Base-by-base conservation (phyloP, 2,329 filamentous ascomycete species). In the Tolypocladium pustulatum region DNA sequence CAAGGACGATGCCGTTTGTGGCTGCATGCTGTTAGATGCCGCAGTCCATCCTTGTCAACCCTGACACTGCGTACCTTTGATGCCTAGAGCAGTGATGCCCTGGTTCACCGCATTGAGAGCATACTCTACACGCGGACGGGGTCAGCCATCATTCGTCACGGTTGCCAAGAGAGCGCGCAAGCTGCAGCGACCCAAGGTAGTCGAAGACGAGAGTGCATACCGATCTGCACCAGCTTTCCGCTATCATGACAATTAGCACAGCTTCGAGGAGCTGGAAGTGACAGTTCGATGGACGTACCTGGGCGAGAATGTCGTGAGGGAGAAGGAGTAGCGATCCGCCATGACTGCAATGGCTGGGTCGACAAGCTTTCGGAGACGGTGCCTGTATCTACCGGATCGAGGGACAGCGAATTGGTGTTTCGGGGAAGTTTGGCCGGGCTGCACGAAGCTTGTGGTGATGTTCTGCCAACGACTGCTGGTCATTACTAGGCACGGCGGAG, bases 271-370 rank as follows among this genome's bases (percentile, higher is more conserved):
- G 30, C 53, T 51, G 64, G 53, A 60, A 60, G 61, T 67, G 63
- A 67, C 65, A 22, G n/a, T n/a, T 53, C 20, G n/a, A 57, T 62
- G 60, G 59, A 71, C 85, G 77, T 86, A 95, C 94, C 93, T 99
- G 75, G 94, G 94, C 71, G 94, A 97, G 87, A 99, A 99, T 65
- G 94, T 99, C 64, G 94, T 99, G 74, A 99, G 84, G 61, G 94
- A 99, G 86, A 99, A 99, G 58, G 93, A 97, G 78, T 99, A 99
- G 81, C 94, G 85, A 78, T 99, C 94, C 72, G 94, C 93, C 93
- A 99, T 99, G 73, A 65, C 80, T 71, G 68, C 62, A 64, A 56
- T 34, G 61, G 46, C 58, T 62, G 37, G 8, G 3, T 58, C 51
- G 38, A 43, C 9, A 22, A 54, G 41, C 13, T 43, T 40, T 32